A percentile compares a stretch with the other conserved stretches of the same genome.
Conservation (phyloP, 345 rosid genomes). For the Cardamine resedifolia region DNA sequence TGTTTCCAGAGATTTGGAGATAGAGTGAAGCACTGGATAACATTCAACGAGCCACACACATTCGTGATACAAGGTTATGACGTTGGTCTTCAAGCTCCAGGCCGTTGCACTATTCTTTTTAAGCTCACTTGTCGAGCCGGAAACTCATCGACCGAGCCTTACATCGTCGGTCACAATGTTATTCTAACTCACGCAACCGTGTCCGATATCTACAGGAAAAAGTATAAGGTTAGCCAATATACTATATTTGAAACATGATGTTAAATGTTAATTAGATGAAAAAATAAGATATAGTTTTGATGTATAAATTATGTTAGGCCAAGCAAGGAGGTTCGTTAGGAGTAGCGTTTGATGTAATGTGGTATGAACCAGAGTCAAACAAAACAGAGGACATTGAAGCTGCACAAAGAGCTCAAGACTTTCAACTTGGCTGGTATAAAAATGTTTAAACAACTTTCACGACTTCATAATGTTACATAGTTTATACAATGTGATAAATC, state of each 20-base stretch:
- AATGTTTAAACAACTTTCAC: neutral
- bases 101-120: slow-evolving; percentile 74
- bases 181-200: slow-evolving; percentile 69
- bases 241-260: neutral
- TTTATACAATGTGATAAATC: neutral
- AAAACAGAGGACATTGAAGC: slow-evolving; percentile 66
- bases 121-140: slow-evolving; percentile 67
- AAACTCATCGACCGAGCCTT: slow-evolving; percentile 92
- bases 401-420: slow-evolving; percentile 91
- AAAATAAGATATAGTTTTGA: neutral
- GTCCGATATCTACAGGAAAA: slow-evolving; percentile 63
- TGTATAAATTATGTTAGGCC: slow-evolving; percentile 38
- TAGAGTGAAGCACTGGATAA: slow-evolving; percentile 89
- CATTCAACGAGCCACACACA: slow-evolving; percentile 93
- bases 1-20: slow-evolving; percentile 89
- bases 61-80: slow-evolving; percentile 85
- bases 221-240: slow-evolving; percentile 57
- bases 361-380: slow-evolving; percentile 72
- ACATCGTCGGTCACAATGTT: slow-evolving; percentile 76
- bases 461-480: neutral
- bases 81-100: slow-evolving; percentile 84
- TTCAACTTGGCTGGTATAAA: slow-evolving; percentile 94
- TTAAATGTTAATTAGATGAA: neutral
- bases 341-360: slow-evolving; percentile 69
- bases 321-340: slow-evolving; percentile 79